Base-by-base conservation (phyloP, 2,329 filamentous ascomycete species). In the Cercospora sojina region DNA sequence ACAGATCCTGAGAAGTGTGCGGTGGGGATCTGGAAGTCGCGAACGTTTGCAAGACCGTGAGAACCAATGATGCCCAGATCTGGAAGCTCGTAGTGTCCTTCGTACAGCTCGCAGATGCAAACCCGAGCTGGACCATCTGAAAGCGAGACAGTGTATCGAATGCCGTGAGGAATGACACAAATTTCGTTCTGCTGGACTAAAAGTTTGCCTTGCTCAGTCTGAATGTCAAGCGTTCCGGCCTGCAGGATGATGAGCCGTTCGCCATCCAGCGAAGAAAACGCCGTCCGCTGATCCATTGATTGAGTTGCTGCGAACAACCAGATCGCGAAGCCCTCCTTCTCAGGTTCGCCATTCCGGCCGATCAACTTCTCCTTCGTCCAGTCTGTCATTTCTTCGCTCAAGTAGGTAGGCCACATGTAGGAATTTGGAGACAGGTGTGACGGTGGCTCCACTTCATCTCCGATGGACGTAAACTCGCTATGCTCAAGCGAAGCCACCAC, bases 251-350 rank as follows among this genome's bases (percentile, higher is more conserved):
- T 87, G 60, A 90, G 78, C 68, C 87, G 84, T 72, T 90, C 88
- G n/a, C 88, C 88, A 64, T 90, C 88, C 0, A 91, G 88, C 1
- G 90, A 93, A 82, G 93, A 95, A 76, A 92, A 94, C 0, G 91
- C 91, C 56, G 89, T 84, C 41, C 85, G 85, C 18, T 83, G 80
- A 47, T 82, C 82, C 92, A 96, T 96, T 74, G 88, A 87, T 76
- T 86, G 88, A n/a, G 90, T 90, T 0, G 90, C 90, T 0, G 90
- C 88, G 74, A 91, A 96, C 62, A 94, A 85, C 77, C 90, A 89
- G 66, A 94, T 92, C 18, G 90, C 91, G 47, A 95, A 73, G 0
- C 92, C 92, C 18, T 86, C 82, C 79, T 96, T 84, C 0, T 88
- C 89, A 0, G 91, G 88, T 72, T 94, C 90, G 12, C 92, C 92